These are phyloP conservation scores for Phytopythium ostracodes DNA, from an alignment of 352 stramenopile species.

Conservation along the genomic window DNA sequence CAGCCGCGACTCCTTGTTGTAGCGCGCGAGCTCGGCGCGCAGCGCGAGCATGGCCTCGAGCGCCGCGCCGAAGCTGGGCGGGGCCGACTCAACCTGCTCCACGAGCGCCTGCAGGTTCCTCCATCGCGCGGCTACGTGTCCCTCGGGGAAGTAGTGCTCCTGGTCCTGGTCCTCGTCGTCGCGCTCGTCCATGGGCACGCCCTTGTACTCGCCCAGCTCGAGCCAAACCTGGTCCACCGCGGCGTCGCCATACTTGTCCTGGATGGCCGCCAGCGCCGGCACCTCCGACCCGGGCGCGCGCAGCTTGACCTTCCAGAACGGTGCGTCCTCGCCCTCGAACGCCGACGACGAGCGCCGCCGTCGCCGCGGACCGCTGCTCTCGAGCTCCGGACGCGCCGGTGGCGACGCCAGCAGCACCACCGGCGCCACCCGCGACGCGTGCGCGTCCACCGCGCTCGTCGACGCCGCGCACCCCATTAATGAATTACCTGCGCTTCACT, in stretches of 20 bases:
- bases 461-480: conserved; percentile 7
- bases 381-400: not conserved
- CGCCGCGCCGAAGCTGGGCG: conserved; percentile 6
- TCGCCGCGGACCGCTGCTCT: not conserved
- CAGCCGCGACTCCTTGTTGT: conserved; percentile 25
- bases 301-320: conserved; percentile 11
- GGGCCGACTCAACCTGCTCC: conserved; percentile 7
- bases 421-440: not conserved
- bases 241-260: conserved; percentile 9
- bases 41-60: conserved; percentile 4
- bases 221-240: conserved; percentile 9
- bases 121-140: conserved; percentile 5
- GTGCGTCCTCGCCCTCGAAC: conserved; percentile 8
- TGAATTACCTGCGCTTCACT: not conserved
- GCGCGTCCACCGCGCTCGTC: conserved; percentile 6
- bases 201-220: conserved; percentile 11
- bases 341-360: not conserved
- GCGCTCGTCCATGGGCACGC: conserved; percentile 6
- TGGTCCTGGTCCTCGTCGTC: conserved; percentile 8
- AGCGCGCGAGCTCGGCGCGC: conserved; percentile 11
- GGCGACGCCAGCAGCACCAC: conserved; percentile 8
- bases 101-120: conserved; percentile 9
- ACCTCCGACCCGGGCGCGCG: not conserved
- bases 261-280: conserved; percentile 6
- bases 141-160: conserved; percentile 8